Evolutionary conservation across 2,329 filamentous ascomycete species (phyloP).

Genomic region (Hawksworthiomyces lignivorus): DNA sequence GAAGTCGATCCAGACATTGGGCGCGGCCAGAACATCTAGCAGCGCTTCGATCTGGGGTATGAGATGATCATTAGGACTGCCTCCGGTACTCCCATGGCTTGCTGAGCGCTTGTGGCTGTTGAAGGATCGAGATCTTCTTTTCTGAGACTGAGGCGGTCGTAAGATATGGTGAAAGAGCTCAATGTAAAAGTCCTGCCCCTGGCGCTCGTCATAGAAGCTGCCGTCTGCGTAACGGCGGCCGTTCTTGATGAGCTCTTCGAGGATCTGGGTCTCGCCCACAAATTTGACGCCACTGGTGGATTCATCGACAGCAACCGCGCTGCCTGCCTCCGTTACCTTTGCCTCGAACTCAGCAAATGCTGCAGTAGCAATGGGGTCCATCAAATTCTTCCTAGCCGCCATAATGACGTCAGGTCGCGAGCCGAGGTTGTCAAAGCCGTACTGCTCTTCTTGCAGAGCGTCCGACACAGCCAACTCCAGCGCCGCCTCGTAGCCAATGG

Average conservation of each 20-base stretch:
- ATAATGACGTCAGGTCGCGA: constrained; percentile 46
- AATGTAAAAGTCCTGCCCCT: constrained; percentile 51
- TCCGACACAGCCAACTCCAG: constrained; percentile 59
- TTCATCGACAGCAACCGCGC: constrained; percentile 3
- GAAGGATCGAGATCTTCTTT: constrained; percentile 35
- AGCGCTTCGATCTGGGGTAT: constrained; percentile 63
- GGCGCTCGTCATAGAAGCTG: constrained; percentile 39
- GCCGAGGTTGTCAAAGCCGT: constrained; percentile 48
- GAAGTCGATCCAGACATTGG: constrained; percentile 68
- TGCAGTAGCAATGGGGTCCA: constrained; percentile 34
- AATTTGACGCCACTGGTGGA: constrained; percentile 39
- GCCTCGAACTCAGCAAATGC: neutral
- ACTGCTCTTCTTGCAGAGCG: constrained; percentile 54
- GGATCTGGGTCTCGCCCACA: constrained; percentile 48
- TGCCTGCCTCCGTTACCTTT: neutral
- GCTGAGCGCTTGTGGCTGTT: constrained; percentile 46
- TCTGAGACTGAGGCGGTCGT: constrained; percentile 47
- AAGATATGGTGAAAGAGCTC: constrained; percentile 55
- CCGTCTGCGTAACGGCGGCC: constrained; percentile 48
- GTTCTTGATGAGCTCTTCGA: constrained; percentile 52
- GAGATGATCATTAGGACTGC: constrained; percentile 34
- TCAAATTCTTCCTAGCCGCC: constrained; percentile 50
- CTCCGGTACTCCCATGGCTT: neutral
- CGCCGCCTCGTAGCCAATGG: constrained; percentile 61
- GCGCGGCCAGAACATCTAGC: constrained; percentile 54